Base-by-base conservation (phyloP, 2,329 filamentous ascomycete genomes). In the Acephala macrosclerotiorum region DNA sequence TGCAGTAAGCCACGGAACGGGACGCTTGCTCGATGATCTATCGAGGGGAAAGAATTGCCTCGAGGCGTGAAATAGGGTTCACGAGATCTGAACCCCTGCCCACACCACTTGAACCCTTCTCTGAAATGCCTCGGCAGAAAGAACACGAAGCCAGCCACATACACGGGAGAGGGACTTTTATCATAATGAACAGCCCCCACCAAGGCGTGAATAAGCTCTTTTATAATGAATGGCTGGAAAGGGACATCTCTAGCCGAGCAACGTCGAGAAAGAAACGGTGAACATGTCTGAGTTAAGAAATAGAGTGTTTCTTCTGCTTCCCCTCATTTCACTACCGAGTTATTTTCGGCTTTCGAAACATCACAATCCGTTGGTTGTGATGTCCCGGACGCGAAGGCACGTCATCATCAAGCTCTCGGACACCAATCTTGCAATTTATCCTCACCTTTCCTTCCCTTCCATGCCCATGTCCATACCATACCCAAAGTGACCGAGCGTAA, bases 271-370 rank as follows among this genome's bases (percentile, higher is more conserved):
- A 20, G 22, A 29, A 29, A 14, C 49, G 49, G 25, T 29, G 49
- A 29, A 53, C 5, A 16, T 33, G 12, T 26, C 25, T 53, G 25
- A 26, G 12, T 12, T 2, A 12, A 42, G 3, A 3, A 22, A 6
- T 3, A 5, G 6, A 14, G 11, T 53, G 49, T 53, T 53, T 53
- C 25, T 53, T 26, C 7, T 33, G 8, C 49, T 33, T 53, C 49
- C 25, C 49, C 49, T 53, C 49, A 33, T 53, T 53, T 53, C 25
- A 53, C 49, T 11, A 16, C 49, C 29, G 49, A 53, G 26, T 16
- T 33, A 53, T 53, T 53, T 53, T 33, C 11, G 26, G 49, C 25
- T n/a, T 26, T 22, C n/a, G 49, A 53, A 53, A 53, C 49, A 53
- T 11, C 11, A 18, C 22, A 18, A 16, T 29, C 18, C 45, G 18